Evolutionary conservation across 371 early-diverging fungal species (phyloP).

Genomic region (Mortierella polycephala): DNA sequence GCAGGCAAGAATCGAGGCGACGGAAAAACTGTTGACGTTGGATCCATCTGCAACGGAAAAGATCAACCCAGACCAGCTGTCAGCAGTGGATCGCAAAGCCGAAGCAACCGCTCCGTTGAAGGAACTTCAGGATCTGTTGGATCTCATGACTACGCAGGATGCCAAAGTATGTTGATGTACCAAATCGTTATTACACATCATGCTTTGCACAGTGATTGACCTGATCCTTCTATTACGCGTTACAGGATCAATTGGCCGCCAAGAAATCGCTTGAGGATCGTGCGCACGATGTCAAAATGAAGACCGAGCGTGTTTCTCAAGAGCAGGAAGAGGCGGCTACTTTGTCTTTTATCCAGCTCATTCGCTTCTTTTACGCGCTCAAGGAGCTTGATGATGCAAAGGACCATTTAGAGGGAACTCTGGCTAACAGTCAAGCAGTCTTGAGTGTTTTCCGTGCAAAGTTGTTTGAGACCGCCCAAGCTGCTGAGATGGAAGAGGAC

Average conservation of each 20-base stretch:
- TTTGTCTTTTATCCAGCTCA: slow-evolving; percentile 6
- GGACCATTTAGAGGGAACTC: not conserved
- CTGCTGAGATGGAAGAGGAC: slow-evolving; percentile 4
- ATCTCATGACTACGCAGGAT: not conserved
- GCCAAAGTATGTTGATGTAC: not conserved
- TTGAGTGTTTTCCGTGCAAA: not conserved
- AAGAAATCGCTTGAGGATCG: not conserved
- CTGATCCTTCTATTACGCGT: not conserved
- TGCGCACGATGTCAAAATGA: not conserved
- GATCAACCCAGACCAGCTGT: not conserved
- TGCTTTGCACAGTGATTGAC: not conserved
- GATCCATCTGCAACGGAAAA: not conserved
- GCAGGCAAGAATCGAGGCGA: not conserved
- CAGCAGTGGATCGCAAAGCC: not conserved
- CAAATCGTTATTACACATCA: not conserved
- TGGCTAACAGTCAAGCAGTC: not conserved
- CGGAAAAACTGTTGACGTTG: not conserved
- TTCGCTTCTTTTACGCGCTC: slow-evolving; percentile 18
- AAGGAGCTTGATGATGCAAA: slow-evolving; percentile 10
- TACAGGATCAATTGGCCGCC: not conserved
- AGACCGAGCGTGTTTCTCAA: not conserved
- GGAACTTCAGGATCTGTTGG: not conserved
- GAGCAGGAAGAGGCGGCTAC: not conserved
- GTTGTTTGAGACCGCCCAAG: slow-evolving; percentile 10
- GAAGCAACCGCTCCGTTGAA: not conserved